Percentiles rank a stretch among this genome's conserved stretches.
These are phyloP conservation scores for Bertia moriformis DNA, from an alignment of 2,329 filamentous ascomycete genomes.

Conservation along the genomic window DNA sequence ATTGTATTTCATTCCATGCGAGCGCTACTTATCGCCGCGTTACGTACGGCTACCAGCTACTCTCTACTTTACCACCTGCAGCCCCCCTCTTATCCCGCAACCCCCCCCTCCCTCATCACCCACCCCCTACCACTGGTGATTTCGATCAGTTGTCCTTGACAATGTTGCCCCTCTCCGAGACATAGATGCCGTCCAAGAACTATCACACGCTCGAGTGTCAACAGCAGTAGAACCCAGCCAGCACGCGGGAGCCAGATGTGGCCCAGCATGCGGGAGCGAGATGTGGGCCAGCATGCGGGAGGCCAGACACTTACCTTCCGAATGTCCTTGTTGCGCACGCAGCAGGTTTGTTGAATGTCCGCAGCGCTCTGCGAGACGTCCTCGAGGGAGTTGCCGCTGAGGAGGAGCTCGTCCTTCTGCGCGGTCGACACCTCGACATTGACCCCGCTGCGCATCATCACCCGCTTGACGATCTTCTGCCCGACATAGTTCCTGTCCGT, in stretches of 20 bases:
- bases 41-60: too few relatives aligned
- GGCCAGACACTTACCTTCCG: slow-evolving; percentile 57
- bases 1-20: too few relatives aligned
- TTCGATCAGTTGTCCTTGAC: too few relatives aligned
- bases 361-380: slow-evolving; percentile 93
- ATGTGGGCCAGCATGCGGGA: too few relatives aligned
- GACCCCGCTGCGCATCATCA: slow-evolving; percentile 80
- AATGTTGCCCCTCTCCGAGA: slow-evolving; percentile 96
- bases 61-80: too few relatives aligned
- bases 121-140: too few relatives aligned
- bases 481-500: slow-evolving; percentile 75
- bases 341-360: slow-evolving; percentile 99
- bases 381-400: slow-evolving; percentile 90
- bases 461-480: slow-evolving; percentile 95
- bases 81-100: too few relatives aligned
- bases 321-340: slow-evolving; percentile 99
- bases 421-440: slow-evolving; percentile 77
- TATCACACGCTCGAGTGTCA: too few relatives aligned
- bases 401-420: slow-evolving; percentile 94
- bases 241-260: too few relatives aligned
- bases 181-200: slow-evolving; percentile 99
- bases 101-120: too few relatives aligned
- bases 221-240: slow-evolving; percentile 3
- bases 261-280: too few relatives aligned
- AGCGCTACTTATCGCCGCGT: too few relatives aligned